Percentiles rank a stretch among this genome's conserved stretches.
phyloP scores from a whole-genome alignment of 2,329 filamentous ascomycete genomes.

The Fusarium brachygibbosum region DNA sequence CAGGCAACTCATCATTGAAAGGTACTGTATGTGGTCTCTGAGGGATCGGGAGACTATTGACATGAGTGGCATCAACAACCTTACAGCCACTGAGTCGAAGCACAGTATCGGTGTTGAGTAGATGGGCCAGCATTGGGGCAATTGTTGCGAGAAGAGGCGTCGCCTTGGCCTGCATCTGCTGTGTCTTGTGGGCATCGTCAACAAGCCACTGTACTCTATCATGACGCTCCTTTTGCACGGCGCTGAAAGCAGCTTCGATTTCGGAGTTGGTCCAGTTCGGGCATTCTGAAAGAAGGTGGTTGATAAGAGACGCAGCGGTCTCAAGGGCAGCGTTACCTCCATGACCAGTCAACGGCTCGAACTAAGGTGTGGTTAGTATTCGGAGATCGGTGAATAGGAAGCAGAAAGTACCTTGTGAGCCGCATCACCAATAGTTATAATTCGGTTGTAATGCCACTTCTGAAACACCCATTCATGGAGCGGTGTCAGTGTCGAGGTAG shows the following conservation, averaged over 20 bases:
- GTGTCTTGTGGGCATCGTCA: not conserved
- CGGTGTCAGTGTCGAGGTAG: not conserved
- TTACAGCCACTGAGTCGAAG: rapidly evolving
- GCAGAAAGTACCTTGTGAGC: slow-evolving; percentile 15
- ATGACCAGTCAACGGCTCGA: slow-evolving; percentile 1
- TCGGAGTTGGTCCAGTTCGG: not conserved
- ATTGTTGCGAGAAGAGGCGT: not conserved
- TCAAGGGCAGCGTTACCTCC: slow-evolving; percentile 10
- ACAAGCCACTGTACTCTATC: slow-evolving; percentile 6
- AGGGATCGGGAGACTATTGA: not conserved
- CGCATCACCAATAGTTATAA: slow-evolving; percentile 9
- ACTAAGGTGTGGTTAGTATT: not conserved
- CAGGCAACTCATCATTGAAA: not conserved
- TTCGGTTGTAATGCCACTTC: slow-evolving; percentile 17
- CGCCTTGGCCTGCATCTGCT: slow-evolving; percentile 3
- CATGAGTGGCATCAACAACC: not conserved
- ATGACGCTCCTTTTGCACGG: not conserved
- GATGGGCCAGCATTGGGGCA: not conserved
- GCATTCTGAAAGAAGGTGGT: not conserved
- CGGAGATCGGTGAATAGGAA: rapidly evolving
- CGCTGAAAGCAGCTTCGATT: not conserved
- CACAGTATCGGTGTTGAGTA: rapidly evolving
- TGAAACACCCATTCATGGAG: slow-evolving; percentile 18
- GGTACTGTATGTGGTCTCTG: not conserved
- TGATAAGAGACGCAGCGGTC: not conserved